These are phyloP conservation scores for Fusarium compactum DNA, from an alignment of 2,329 filamentous ascomycete genomes.

Conservation along the genomic window DNA sequence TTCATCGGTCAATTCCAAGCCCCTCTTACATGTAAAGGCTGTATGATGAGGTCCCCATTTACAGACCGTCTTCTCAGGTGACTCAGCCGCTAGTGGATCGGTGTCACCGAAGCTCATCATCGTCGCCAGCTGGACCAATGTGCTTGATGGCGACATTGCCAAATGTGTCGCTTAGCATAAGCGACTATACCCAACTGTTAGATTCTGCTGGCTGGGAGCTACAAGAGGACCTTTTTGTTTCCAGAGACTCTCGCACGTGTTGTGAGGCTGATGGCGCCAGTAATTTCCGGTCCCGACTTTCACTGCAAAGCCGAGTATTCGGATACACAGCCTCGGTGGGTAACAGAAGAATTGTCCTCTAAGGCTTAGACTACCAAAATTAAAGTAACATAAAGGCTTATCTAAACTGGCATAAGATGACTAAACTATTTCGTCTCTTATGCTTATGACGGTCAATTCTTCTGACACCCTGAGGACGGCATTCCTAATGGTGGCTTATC, in stretches of 20 bases:
- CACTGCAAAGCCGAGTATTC: neutral
- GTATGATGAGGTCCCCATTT: slow-evolving; percentile 12
- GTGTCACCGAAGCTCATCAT: slow-evolving; percentile 23
- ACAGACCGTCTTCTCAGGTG: neutral
- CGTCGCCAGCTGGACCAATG: slow-evolving; percentile 28
- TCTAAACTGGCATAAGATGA: too few species aligned
- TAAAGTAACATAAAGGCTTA: too few species aligned
- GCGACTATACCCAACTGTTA: neutral
- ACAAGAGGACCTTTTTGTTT: slow-evolving; percentile 7
- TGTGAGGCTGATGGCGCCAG: neutral
- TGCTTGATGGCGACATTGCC: slow-evolving; percentile 20
- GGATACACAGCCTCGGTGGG: slow-evolving; percentile 7
- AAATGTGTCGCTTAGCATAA: slow-evolving; percentile 33
- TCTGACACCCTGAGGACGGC: too few species aligned
- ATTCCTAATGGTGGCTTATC: slow-evolving; percentile 16
- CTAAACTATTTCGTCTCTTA: too few species aligned
- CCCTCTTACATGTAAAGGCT: slow-evolving; percentile 28
- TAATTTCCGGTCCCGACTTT: neutral
- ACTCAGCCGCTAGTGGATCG: neutral
- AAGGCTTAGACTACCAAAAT: too few species aligned
- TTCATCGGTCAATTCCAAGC: neutral
- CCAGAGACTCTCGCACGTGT: neutral
- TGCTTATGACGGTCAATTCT: too few species aligned
- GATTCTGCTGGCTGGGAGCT: slow-evolving; percentile 15
- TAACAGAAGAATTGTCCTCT: too few species aligned